Evolutionary conservation across 1,139 yeast genomes (phyloP).

Genomic region (Blastobotrys buckinghamii): DNA sequence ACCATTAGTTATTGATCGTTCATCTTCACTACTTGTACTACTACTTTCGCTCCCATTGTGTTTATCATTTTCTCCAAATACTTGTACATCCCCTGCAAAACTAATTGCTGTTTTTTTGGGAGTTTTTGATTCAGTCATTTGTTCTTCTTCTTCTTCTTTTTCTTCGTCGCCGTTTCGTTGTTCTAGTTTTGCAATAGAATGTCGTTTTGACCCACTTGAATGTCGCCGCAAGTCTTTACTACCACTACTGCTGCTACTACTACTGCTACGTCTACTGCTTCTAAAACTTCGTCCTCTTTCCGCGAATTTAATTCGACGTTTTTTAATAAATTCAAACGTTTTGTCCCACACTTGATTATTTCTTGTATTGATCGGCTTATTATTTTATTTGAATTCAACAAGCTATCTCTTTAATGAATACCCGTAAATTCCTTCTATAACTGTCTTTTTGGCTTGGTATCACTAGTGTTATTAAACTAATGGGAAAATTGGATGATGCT

Average conservation of each 20-base stretch:
- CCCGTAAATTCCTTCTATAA: too few species aligned
- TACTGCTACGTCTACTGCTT: neutral
- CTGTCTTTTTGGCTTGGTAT: too few species aligned
- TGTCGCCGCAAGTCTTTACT: too few species aligned
- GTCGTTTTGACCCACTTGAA: neutral
- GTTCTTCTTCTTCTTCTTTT: neutral
- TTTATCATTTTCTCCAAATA: constrained; percentile 2
- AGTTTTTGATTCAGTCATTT: too few species aligned
- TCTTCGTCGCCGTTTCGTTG: neutral
- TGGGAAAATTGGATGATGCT: too few species aligned
- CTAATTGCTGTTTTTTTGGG: constrained; percentile 7
- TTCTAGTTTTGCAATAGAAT: neutral
- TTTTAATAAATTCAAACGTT: constrained; percentile 1
- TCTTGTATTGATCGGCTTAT: too few species aligned
- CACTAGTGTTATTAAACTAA: too few species aligned
- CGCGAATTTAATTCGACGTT: neutral
- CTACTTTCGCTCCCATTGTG: neutral
- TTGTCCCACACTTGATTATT: too few species aligned
- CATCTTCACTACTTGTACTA: neutral
- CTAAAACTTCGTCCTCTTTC: neutral
- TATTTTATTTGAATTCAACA: too few species aligned
- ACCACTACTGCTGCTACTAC: neutral
- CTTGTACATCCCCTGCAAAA: constrained; percentile 8
- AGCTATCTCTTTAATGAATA: too few species aligned
- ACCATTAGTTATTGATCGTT: neutral